Evolutionary conservation across 495 filamentous ascomycete genomes (phyloP), one percentile per base, ranked within the genome.

Genomic region (Articulospora tetracladia): DNA sequence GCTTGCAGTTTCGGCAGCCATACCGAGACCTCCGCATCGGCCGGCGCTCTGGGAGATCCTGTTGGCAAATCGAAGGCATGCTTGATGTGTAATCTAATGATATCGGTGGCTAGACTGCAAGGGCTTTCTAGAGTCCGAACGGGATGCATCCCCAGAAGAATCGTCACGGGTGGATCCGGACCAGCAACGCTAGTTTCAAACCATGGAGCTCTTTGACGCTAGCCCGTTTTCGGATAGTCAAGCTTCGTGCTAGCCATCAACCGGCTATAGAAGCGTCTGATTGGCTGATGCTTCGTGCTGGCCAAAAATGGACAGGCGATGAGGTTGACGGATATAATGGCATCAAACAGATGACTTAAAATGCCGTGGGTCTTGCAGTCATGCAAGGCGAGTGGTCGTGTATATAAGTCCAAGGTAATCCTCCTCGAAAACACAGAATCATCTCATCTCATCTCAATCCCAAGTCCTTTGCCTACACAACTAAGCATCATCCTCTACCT

Each of bases 1-100:
- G 73, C 66, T 79, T 81, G 70, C 75, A 79, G 63, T 78, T 79
- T 28, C 77, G 73, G 61, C 77, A 80, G 53, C 77, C 77, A 62
- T 62, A 73, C 72, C 76, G 69, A 24, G 77, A 79, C 26, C 47
- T 58, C 56, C 47, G 44, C 44, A 32, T 30, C 54, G 70, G 76
- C 54, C 70, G 73, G 65, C 78, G 78, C 3, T 67, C 26, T 60
- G 64, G 59, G 0, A 48, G 53, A 46, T 65, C 50, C 22, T 64
- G 62, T 55, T 62, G 60, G 53, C 28, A 56, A 57, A 10, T 61
- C 19, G 65, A 66, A 6, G 64, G 50, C 68, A 69, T 70, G 24
- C 19, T 54, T 59, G 44, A 12, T 59, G 41, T 48, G 55, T 48
- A 48, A 46, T 57, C 36, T 25, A 48, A 48, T 57, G 55, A 36